Percentiles rank a stretch among this genome's conserved stretches.
Evolutionary conservation across 1,284 basidiomycete species (phyloP).

Genomic region (Rhodofomes roseus): DNA sequence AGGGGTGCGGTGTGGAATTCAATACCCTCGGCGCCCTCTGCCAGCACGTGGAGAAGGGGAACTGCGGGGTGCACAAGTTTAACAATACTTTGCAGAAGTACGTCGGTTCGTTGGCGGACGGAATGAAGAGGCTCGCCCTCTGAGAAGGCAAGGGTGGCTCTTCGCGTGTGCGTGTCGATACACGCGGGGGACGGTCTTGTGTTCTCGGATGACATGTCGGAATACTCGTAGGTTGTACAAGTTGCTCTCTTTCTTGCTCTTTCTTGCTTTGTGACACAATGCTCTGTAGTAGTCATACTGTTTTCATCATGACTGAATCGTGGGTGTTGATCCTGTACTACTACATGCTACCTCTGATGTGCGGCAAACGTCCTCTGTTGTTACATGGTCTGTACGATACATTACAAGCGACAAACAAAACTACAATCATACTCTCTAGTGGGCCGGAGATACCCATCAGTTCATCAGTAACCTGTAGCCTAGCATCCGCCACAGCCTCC

Average conservation of each 20-base stretch:
- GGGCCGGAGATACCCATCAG: too few relatives aligned
- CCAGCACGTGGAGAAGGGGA: slow-evolving; percentile 30
- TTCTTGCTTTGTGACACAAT: background rate
- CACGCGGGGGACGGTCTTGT: background rate
- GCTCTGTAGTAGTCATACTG: too few relatives aligned
- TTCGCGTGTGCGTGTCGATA: background rate
- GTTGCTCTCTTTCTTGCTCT: background rate
- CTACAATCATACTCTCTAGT: too few relatives aligned
- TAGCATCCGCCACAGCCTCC: background rate
- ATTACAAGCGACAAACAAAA: too few relatives aligned
- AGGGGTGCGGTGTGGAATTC: slow-evolving; percentile 25
- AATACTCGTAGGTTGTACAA: background rate
- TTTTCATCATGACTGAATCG: too few relatives aligned
- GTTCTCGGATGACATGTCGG: background rate
- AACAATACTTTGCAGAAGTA: slow-evolving; percentile 18
- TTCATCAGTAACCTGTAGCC: too few relatives aligned
- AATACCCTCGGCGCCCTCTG: slow-evolving; percentile 26
- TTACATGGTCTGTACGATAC: too few relatives aligned
- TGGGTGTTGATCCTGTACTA: too few relatives aligned
- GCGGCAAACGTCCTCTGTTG: too few relatives aligned
- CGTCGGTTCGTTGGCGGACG: slow-evolving; percentile 11
- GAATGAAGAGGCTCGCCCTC: background rate
- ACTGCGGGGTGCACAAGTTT: slow-evolving; percentile 27
- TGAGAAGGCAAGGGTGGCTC: background rate
- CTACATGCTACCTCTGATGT: too few relatives aligned